Evolutionary conservation across 208 protist genomes (phyloP).

Genomic region (Leptomonas seymouri): DNA sequence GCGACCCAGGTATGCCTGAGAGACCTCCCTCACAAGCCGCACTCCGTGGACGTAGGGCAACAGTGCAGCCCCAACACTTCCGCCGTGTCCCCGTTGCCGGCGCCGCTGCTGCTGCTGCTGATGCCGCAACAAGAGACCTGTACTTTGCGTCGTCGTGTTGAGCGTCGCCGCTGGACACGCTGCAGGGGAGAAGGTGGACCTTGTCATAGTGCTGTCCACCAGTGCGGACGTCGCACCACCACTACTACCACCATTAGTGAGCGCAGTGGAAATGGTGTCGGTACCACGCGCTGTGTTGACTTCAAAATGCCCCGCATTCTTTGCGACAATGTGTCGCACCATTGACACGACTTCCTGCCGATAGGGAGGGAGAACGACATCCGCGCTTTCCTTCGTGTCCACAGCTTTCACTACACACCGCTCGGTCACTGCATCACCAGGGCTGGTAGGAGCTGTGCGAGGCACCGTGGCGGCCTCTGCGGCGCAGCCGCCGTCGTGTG

Average conservation of each 20-base stretch:
- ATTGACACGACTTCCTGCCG: slow-evolving; percentile 30
- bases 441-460: not conserved
- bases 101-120: slow-evolving; percentile 37
- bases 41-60: slow-evolving; percentile 28
- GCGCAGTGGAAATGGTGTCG: slow-evolving; percentile 23
- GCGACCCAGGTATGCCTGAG: slow-evolving; percentile 11
- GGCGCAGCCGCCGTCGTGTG: slow-evolving; percentile 1
- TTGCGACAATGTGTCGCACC: slow-evolving; percentile 29
- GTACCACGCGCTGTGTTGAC: slow-evolving; percentile 31
- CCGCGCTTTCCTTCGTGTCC: not conserved
- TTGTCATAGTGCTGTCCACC: slow-evolving; percentile 21
- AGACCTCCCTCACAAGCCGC: slow-evolving; percentile 27
- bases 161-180: slow-evolving; percentile 11
- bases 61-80: slow-evolving; percentile 8
- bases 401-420: slow-evolving; percentile 6
- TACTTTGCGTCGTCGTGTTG: slow-evolving; percentile 31
- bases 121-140: slow-evolving; percentile 24
- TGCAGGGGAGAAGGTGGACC: slow-evolving; percentile 12
- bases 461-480: slow-evolving; percentile 7
- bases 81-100: slow-evolving; percentile 15
- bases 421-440: not conserved
- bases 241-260: not conserved
- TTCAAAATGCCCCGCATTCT: slow-evolving; percentile 35
- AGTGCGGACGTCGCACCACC: not conserved
- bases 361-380: slow-evolving; percentile 22